These are phyloP conservation scores for Kokia cookei DNA, from an alignment of 441 rosid genomes.

Conservation along the genomic window DNA sequence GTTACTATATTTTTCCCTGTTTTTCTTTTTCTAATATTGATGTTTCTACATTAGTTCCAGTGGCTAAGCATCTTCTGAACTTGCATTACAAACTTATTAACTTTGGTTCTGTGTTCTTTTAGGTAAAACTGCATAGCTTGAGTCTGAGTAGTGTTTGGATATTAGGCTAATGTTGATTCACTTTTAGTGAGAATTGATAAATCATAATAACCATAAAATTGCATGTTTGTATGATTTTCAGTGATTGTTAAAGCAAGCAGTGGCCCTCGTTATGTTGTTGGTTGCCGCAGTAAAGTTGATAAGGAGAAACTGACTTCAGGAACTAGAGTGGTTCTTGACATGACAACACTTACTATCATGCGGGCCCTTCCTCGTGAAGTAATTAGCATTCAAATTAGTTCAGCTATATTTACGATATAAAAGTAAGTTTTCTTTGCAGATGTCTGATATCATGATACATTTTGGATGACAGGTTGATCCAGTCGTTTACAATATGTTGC, in stretches of 20 bases:
- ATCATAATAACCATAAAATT: neutral
- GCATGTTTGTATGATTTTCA: slow-evolving; percentile 12
- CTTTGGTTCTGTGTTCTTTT: neutral
- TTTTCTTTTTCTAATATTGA: neutral
- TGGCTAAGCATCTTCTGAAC: neutral
- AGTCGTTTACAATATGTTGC: slow-evolving; percentile 95
- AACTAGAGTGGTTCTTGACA: slow-evolving; percentile 74
- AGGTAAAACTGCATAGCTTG: neutral
- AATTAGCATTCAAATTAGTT: neutral
- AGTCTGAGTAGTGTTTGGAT: neutral
- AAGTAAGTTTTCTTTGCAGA: neutral
- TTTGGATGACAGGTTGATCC: slow-evolving; percentile 73
- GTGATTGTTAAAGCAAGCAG: slow-evolving; percentile 79
- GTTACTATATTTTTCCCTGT: slow-evolving; percentile 26
- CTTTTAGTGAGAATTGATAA: neutral
- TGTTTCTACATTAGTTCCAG: neutral
- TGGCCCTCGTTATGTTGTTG: slow-evolving; percentile 72
- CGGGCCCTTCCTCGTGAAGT: slow-evolving; percentile 87
- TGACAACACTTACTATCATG: slow-evolving; percentile 75
- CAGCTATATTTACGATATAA: neutral
- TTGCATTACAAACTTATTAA: neutral
- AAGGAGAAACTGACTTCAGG: slow-evolving; percentile 77
- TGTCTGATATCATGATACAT: neutral
- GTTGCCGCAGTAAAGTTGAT: slow-evolving; percentile 77
- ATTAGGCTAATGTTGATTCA: neutral